Evolutionary conservation across 495 filamentous ascomycete species (phyloP), one percentile per base, ranked within the genome.

Genomic region (Alectoria sarmentosa): DNA sequence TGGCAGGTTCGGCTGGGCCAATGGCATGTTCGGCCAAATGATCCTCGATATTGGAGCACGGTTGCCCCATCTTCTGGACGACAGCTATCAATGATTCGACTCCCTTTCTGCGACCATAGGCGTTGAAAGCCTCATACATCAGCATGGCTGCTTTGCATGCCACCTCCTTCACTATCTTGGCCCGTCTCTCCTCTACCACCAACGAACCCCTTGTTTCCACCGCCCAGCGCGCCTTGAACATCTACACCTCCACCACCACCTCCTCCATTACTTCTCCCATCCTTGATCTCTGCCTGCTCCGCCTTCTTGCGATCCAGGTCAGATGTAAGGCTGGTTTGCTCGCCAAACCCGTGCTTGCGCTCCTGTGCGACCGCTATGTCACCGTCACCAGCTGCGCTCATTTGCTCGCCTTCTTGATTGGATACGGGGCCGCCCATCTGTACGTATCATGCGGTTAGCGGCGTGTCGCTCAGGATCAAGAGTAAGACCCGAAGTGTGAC

Each of bases 21-120:
- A 89, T 69, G 85, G 86, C 21, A 74, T 89, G 60, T 88, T 88
- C 71, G 86, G 85, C 19, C 81, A 87, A 71, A 81, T 84, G 77
- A 80, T 89, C 44, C 70, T 88, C 60, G 82, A 87, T 69, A 67
- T 89, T 54, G 69, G 77, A 37, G 60, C 68, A 14, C 76, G 79
- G 58, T 83, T 79, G 71, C 82, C 80, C 54, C 63, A 77, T 61
- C 48, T 85, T 42, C 65, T 78, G 66, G 67, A 72, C 19, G 55
- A 69, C 42, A 64, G 63, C 48, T 67, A 66, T 54, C 61, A 64
- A 37, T 66, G 44, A 65, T 7, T 13, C 26, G 34, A 39, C 42
- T 52, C n/a, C 34, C 4, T 3, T 14, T 23, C 37, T 2, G n/a
- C 10, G 19, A 32, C 36, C 10, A 55, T 13, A 19, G 28, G 15